Base-by-base conservation (phyloP, 192 early-diverging fungal species). In the Spinellus fusiger region DNA sequence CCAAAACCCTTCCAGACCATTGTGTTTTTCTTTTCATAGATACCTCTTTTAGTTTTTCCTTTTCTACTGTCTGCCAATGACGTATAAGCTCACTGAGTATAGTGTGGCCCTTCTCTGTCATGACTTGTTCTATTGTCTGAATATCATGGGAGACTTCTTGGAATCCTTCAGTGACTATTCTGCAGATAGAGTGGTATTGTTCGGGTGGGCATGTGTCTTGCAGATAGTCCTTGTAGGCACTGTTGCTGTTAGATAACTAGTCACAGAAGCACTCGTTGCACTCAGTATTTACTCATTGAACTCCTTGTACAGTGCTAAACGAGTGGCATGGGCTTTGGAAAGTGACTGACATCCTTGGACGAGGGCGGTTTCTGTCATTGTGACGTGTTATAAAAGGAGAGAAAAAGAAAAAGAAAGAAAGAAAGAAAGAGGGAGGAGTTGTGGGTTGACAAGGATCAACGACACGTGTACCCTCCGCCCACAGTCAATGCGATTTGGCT, bases 151-250 rank as follows among this genome's bases (percentile, higher is more conserved):
- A 74, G 4, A 69, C 72, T 26, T 74, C 66, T 33, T 74, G 72
- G 50, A 74, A 74, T 2, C 72, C 72, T 28, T 74, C 66, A 7
- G 72, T 74, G 26, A 74, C 72, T 13, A 74, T 74, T 8, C 50
- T 52, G 44, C 72, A 74, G 20, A 74, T 69, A 10, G 72, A 74
- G n/a, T 68, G 58, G 38, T 69, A 74, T 33, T 68, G 63, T 6
- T 69, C 66, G 16, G 62, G 23, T n/a, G 66, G 59, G 29, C 63
- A 65, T 27, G 55, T 53, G 22, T 64, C 58, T 4, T 28, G 23
- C 18, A 64, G 34, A 44, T 69, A 74, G 38, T 74, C 72, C 23
- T 65, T 59, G 33, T 65, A 74, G 1, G 72, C 72, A 34, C 72
- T 74, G 28, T 27, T 23, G 49, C 5, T 26, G 20, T 46, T 4